Conservation (phyloP, 352 stramenopile species). For the Ochromonadaceae sp. region DNA sequence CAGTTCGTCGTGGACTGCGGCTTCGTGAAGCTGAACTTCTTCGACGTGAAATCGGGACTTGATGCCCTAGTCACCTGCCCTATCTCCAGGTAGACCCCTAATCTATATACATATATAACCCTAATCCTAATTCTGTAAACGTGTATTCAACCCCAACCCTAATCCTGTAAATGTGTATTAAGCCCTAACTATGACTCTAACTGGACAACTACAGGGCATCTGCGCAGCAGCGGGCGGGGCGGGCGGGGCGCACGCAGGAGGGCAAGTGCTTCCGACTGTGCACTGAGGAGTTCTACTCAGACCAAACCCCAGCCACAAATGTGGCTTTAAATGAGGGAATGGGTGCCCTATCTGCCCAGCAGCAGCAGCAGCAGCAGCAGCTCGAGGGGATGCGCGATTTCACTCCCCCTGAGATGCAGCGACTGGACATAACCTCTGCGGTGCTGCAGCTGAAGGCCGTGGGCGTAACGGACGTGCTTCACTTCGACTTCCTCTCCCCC, state of each 20-base stretch:
- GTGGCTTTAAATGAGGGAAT: neutral
- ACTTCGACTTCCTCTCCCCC: constrained; percentile 99
- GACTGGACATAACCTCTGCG: constrained; percentile 92
- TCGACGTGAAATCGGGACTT: constrained; percentile 97
- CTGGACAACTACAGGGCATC: constrained; percentile 54
- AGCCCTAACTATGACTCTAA: too few relatives aligned
- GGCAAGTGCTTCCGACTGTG: constrained; percentile 99
- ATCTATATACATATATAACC: too few relatives aligned
- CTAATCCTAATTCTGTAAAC: too few relatives aligned
- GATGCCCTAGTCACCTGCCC: constrained; percentile 96
- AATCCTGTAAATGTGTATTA: too few relatives aligned
- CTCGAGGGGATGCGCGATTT: constrained; percentile 81
- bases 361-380: neutral
- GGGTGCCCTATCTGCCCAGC: neutral
- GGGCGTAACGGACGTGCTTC: constrained; percentile 97
- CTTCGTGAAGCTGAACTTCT: constrained; percentile 98
- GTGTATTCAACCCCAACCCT: too few relatives aligned
- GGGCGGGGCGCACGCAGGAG: constrained; percentile 90
- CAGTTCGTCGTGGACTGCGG: constrained; percentile 70
- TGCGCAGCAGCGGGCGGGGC: constrained; percentile 85
- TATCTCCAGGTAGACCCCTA: constrained; percentile 75
- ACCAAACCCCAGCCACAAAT: constrained; percentile 42
- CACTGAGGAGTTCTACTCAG: constrained; percentile 93
- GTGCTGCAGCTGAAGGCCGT: constrained; percentile 98
- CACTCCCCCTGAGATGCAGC: constrained; percentile 96